Base-by-base conservation (phyloP, 495 filamentous ascomycete species). In the Podospora comata region DNA sequence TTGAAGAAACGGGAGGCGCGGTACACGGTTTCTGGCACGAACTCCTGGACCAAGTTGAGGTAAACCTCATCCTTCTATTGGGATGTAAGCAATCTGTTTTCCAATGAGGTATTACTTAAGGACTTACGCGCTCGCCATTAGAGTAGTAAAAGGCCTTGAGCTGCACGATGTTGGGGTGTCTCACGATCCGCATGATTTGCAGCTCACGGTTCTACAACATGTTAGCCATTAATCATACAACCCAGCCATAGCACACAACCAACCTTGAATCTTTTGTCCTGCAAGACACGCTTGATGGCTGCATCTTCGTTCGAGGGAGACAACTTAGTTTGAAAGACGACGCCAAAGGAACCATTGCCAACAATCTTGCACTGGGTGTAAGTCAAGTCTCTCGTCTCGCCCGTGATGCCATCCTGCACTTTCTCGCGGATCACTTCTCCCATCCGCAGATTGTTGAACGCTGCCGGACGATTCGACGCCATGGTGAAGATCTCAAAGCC, bases 321-420 rank as follows among this genome's bases (percentile, higher is more conserved):
- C 75, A 99, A 88, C 82, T 98, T 99, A 34, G 95, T 99, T 80
- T 99, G 95, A 78, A 99, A 99, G 69, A 99, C 95, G 23, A 99
- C 95, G 68, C 95, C 95, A 77, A 99, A 99, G 16, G 95, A 98
- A 65, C 95, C 95, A 80, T 99, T 99, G 73, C 95, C 95, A n/a
- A 99, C 95, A 70, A 99, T 98, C 83, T 99, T 99, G 83, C 95
- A 99, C 78, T 99, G 95, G 57, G 95, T 98, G 75, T 99, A 99
- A 77, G 95, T 92, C 81, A 99, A 90, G 74, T 99, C 95, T 78
- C 90, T 91, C 68, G 92, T 93, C 76, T 99, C 96, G 62, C 95
- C 95, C 1, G 95, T 98, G 72, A 96, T 83, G 74, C 95, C 95
- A 87, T 99, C 95, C 82, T 99, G 95, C 70, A 99, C 95, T 83